Evolutionary conservation across 2,329 filamentous ascomycete species (phyloP).

Genomic region (Camillea tinctor): DNA sequence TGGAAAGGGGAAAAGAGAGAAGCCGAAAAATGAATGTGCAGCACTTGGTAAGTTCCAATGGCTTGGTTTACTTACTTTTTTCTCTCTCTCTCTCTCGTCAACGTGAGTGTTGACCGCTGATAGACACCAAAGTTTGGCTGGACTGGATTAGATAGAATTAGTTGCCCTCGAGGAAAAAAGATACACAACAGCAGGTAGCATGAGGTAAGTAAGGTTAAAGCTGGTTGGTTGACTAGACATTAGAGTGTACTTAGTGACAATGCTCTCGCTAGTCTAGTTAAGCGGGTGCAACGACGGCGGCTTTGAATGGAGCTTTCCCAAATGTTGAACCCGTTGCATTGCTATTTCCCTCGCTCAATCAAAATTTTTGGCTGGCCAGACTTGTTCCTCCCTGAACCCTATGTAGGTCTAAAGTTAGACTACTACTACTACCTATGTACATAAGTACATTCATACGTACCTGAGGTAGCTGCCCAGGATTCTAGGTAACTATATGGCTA

Average conservation of each 20-base stretch:
- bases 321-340: conserved; percentile 32
- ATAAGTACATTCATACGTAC: too few relatives aligned
- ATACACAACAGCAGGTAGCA: neutral
- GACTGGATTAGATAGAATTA: neutral
- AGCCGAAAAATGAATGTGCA: neutral
- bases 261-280: neutral
- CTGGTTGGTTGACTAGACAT: too few relatives aligned
- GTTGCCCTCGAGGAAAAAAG: neutral
- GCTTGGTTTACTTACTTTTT: neutral
- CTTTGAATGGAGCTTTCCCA: conserved; percentile 29
- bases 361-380: conserved; percentile 2
- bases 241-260: neutral
- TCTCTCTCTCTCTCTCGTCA: neutral
- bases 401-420: too few relatives aligned
- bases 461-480: neutral
- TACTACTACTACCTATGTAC: too few relatives aligned
- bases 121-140: neutral
- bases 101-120: neutral
- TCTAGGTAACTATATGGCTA: neutral
- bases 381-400: too few relatives aligned
- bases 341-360: conserved; percentile 1
- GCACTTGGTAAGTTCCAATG: neutral
- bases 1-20: neutral
- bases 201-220: neutral
- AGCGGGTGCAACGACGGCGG: conserved; percentile 7